Conservation (phyloP, 208 protist species). For the Histomonas meleagridis region DNA sequence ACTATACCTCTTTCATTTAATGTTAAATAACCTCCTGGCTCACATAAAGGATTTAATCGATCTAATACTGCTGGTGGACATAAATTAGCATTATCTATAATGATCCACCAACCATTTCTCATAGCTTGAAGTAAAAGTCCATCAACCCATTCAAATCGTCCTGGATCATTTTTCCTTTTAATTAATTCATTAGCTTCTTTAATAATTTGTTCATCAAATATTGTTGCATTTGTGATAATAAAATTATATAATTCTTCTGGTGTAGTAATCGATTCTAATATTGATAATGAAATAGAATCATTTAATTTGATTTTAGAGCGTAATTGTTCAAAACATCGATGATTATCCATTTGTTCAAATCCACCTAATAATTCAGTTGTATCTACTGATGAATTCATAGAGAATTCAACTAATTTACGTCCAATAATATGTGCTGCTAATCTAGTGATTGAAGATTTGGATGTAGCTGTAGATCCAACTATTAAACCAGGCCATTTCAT, state of each 20-base stretch:
- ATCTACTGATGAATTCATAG: constrained; percentile 88
- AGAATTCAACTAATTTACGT: constrained; percentile 76
- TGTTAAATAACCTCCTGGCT: background rate
- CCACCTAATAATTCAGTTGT: constrained; percentile 95
- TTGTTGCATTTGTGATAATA: background rate
- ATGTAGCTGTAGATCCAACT: constrained; percentile 72
- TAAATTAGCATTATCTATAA: constrained; percentile 98
- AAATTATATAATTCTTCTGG: background rate
- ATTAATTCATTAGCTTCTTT: background rate
- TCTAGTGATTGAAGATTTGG: constrained; percentile 84
- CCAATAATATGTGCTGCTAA: constrained; percentile 73
- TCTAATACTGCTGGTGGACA: constrained; percentile 61
- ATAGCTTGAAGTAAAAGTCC: constrained; percentile 77
- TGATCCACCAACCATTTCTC: constrained; percentile 84
- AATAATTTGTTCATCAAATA: background rate
- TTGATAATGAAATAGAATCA: background rate
- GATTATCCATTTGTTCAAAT: constrained; percentile 76
- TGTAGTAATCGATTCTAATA: background rate
- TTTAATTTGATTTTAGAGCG: background rate
- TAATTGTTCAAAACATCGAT: background rate
- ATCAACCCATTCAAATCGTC: constrained; percentile 96
- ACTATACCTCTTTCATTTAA: constrained; percentile 31
- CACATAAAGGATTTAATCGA: constrained; percentile 25
- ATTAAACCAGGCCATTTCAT: constrained; percentile 83
- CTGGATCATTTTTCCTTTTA: constrained; percentile 42